Percentiles rank a stretch among this genome's conserved stretches.
These are phyloP conservation scores for Platanthera zijinensis DNA, from an alignment of 106 monocot species.

Conservation along the genomic window DNA sequence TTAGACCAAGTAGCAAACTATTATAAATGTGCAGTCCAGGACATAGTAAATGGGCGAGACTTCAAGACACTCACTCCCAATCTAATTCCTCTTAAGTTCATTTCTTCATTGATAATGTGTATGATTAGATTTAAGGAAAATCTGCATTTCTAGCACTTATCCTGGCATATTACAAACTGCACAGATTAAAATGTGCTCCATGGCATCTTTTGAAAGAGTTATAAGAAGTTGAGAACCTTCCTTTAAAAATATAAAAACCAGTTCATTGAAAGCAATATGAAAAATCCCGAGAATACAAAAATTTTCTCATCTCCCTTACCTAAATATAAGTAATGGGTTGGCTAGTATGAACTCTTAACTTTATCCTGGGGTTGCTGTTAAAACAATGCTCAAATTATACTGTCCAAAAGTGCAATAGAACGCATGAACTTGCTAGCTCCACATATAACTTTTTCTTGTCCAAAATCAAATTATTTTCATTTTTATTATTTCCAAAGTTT, in stretches of 20 bases:
- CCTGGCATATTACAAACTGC: too few relatives aligned
- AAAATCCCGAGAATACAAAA: not conserved
- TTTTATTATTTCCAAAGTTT: slow-evolving; percentile 1
- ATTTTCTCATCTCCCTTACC: not conserved
- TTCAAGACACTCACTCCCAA: too few relatives aligned
- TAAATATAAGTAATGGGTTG: not conserved
- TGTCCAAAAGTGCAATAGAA: not conserved
- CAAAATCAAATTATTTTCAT: not conserved
- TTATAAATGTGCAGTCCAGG: too few relatives aligned
- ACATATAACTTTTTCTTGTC: not conserved
- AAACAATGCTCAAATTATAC: not conserved
- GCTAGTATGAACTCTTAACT: not conserved
- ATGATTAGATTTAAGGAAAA: too few relatives aligned
- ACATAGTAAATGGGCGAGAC: too few relatives aligned
- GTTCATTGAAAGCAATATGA: not conserved
- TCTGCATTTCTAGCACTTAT: too few relatives aligned
- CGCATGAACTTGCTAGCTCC: not conserved
- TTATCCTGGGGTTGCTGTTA: not conserved
- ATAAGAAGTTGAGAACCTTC: not conserved
- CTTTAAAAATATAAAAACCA: not conserved
- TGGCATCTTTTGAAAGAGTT: not conserved
- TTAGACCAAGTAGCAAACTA: too few relatives aligned
- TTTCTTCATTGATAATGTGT: too few relatives aligned
- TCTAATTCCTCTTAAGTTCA: too few relatives aligned
- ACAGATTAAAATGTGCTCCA: not conserved